A percentile compares a stretch with the other conserved stretches of the same genome.
Evolutionary conservation across 805 yeast species (phyloP).

Genomic region (Hemisphaericaspora nanyangensis): DNA sequence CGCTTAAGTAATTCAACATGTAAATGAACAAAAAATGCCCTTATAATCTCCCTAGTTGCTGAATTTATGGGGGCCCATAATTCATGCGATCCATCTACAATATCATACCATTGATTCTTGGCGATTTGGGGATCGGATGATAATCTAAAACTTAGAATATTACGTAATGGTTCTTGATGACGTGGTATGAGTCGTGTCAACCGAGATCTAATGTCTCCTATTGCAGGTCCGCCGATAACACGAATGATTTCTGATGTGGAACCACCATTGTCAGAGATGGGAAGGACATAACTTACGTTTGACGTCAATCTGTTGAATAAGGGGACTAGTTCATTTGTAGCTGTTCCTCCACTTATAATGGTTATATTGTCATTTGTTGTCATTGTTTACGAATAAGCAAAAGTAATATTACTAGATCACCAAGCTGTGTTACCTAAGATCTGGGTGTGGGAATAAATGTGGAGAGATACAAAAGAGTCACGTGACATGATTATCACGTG

Average conservation of each 20-base stretch:
- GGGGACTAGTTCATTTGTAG: conserved; percentile 73
- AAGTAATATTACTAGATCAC: conserved; percentile 5
- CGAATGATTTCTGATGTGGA: conserved; percentile 86
- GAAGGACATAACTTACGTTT: conserved; percentile 64
- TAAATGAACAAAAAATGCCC: conserved; percentile 75
- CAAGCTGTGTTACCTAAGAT: no score
- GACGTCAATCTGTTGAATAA: conserved; percentile 45
- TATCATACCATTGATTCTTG: conserved; percentile 64
- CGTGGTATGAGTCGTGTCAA: conserved; percentile 69
- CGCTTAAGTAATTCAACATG: conserved; percentile 74
- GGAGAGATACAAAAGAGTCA: no score
- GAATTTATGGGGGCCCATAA: conserved; percentile 62
- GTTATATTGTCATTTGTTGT: conserved; percentile 4
- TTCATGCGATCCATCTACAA: conserved; percentile 75
- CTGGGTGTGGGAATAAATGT: no score
- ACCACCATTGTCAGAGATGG: conserved; percentile 92
- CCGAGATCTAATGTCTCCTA: conserved; percentile 86
- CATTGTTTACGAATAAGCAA: conserved; percentile 25
- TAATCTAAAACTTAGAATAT: conserved; percentile 45
- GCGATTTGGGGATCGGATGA: conserved; percentile 50
- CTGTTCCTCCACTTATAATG: conserved; percentile 75
- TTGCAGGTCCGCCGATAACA: conserved; percentile 91
- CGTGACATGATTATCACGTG: no score
- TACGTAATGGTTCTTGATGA: conserved; percentile 31
- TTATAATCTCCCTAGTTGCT: conserved; percentile 63